Conservation (phyloP, 306 rosid species). For the Vigna mungo region DNA sequence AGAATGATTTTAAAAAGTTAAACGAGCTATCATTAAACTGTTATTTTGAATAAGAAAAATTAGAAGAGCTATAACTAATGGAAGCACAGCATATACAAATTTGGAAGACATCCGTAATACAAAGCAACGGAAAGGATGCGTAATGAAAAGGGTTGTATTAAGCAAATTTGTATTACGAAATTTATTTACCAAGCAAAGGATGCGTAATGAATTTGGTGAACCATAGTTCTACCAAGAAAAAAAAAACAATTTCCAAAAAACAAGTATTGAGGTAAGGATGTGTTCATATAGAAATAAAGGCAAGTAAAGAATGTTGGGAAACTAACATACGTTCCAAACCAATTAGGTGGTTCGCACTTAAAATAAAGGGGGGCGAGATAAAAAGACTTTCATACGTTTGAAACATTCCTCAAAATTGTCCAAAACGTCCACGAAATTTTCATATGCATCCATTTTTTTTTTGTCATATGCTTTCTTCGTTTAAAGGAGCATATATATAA, state of each 20-base stretch:
- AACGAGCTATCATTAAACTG: not conserved
- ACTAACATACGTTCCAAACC: not conserved
- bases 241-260: too few relatives aligned
- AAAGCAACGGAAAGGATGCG: not conserved
- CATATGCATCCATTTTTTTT: constrained; percentile 17
- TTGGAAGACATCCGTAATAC: not conserved
- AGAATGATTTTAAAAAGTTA: too few relatives aligned
- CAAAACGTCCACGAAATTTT: not conserved
- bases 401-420: not conserved
- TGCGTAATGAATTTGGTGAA: not conserved
- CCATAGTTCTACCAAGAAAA: too few relatives aligned
- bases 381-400: not conserved
- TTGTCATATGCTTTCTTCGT: not conserved
- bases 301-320: not conserved
- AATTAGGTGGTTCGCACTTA: not conserved
- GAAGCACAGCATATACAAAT: not conserved
- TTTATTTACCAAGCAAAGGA: not conserved
- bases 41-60: not conserved
- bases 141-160: not conserved
- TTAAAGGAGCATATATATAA: not conserved
- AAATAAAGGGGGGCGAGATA: too few relatives aligned
- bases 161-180: not conserved
- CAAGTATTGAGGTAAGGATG: too few relatives aligned
- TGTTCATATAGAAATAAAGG: too few relatives aligned
- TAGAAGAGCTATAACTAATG: not conserved